Evolutionary conservation across 140 eudicot species (phyloP).

Genomic region (Ambrosia hybrid): DNA sequence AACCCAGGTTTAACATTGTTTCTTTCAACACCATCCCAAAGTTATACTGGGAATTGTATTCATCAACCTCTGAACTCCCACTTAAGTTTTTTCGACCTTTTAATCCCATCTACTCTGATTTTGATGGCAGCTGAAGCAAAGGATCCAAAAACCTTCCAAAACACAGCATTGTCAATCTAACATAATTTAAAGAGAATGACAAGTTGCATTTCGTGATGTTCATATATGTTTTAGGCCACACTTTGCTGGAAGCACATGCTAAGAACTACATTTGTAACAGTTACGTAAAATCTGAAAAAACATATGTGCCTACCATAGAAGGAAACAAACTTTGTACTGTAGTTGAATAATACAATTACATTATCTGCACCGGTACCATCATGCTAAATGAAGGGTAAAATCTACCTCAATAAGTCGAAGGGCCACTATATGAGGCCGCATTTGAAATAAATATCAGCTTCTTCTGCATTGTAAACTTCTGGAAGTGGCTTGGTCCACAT

Average conservation of each 20-base stretch:
- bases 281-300: too few relatives aligned
- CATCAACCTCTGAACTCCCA: slow-evolving; percentile 37
- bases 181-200: slow-evolving; percentile 7
- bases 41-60: slow-evolving; percentile 50
- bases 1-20: slow-evolving; percentile 84
- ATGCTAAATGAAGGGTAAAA: slow-evolving; percentile 20
- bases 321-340: slow-evolving; percentile 1
- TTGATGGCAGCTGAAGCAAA: slow-evolving; percentile 81
- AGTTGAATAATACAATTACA: slow-evolving; percentile 2
- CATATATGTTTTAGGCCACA: not conserved
- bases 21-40: slow-evolving; percentile 87
- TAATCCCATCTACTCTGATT: slow-evolving; percentile 51
- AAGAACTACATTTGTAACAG: too few relatives aligned
- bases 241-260: too few relatives aligned
- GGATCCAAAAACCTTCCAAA: slow-evolving; percentile 67
- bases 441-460: slow-evolving; percentile 65
- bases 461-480: slow-evolving; percentile 74
- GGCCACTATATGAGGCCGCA: slow-evolving; percentile 95
- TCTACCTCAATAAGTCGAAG: slow-evolving; percentile 86
- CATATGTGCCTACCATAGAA: not conserved
- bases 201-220: not conserved
- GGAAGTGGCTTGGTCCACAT: slow-evolving; percentile 97
- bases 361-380: slow-evolving; percentile 19
- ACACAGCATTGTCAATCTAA: slow-evolving; percentile 29
- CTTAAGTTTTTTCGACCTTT: slow-evolving; percentile 33